phyloP scores from a whole-genome alignment of 1,284 basidiomycete species.

The Apiotrichum veenhuisii region DNA sequence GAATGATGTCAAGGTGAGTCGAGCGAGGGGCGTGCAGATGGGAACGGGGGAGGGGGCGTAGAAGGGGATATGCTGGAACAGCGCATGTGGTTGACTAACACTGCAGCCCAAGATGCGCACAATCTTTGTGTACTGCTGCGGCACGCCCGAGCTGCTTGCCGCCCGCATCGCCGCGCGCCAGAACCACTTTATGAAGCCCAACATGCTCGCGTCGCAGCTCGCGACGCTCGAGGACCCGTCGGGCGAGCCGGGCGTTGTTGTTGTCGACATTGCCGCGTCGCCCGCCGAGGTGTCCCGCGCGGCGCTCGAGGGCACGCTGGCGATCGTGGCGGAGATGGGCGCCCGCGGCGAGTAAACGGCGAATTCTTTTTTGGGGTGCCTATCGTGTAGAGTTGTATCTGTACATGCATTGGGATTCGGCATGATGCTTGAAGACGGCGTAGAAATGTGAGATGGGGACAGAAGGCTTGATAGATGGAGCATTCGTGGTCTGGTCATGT shows the following conservation, averaged over 20 bases:
- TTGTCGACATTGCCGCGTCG: constrained; percentile 59
- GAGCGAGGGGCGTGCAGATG: neutral
- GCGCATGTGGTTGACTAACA: neutral
- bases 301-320: constrained; percentile 41
- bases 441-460: no score
- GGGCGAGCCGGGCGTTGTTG: constrained; percentile 65
- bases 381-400: neutral
- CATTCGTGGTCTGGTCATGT: no score
- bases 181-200: constrained; percentile 83
- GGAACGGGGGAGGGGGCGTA: no score
- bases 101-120: constrained; percentile 54
- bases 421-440: no score
- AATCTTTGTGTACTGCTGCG: constrained; percentile 79
- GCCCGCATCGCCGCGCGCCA: constrained; percentile 67
- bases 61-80: neutral
- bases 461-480: no score
- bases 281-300: constrained; percentile 60
- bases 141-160: constrained; percentile 60
- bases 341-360: constrained; percentile 10
- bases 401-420: neutral
- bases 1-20: constrained; percentile 5
- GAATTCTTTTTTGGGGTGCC: neutral
- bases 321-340: constrained; percentile 23
- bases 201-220: constrained; percentile 83
- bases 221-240: constrained; percentile 69